Percentiles rank a stretch among this genome's conserved stretches.
These are phyloP conservation scores for Chytriomyces sp. DNA, from an alignment of 192 early-diverging fungal species.

Conservation along the genomic window DNA sequence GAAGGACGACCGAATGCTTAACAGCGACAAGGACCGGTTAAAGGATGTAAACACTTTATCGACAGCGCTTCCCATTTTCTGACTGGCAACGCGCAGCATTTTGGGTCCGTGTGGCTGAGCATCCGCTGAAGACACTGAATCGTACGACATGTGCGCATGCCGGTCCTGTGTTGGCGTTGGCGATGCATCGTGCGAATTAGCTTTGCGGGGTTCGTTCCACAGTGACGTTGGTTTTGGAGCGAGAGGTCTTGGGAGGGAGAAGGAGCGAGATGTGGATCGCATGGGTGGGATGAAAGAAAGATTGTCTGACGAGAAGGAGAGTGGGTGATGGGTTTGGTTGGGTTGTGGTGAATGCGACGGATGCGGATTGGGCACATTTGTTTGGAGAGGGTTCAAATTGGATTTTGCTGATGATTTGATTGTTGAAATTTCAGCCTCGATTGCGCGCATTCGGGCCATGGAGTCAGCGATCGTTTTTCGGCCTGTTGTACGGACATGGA, in stretches of 20 bases:
- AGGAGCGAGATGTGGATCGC: not conserved
- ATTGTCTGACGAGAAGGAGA: too few species aligned
- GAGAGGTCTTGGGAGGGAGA: not conserved
- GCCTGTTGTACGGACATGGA: slow-evolving; percentile 29
- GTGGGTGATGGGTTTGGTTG: too few species aligned
- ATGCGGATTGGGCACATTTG: not conserved
- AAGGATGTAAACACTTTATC: slow-evolving; percentile 30
- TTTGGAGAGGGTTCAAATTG: not conserved
- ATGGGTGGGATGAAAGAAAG: not conserved
- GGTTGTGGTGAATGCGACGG: not conserved
- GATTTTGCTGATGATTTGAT: not conserved
- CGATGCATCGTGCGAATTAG: not conserved
- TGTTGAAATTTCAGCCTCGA: not conserved
- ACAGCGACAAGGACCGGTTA: slow-evolving; percentile 7
- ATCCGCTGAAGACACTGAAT: not conserved
- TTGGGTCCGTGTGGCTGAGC: not conserved
- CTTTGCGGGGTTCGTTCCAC: not conserved
- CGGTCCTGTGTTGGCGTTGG: not conserved
- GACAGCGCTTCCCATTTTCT: slow-evolving; percentile 21
- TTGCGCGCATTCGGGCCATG: slow-evolving; percentile 12
- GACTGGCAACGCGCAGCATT: slow-evolving; percentile 19
- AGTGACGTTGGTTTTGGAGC: not conserved
- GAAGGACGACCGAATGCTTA: slow-evolving; percentile 21
- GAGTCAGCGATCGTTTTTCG: slow-evolving; percentile 27
- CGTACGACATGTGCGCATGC: not conserved